phyloP scores from a whole-genome alignment of 2,329 filamentous ascomycete species.

The Penicillium crustosum region DNA sequence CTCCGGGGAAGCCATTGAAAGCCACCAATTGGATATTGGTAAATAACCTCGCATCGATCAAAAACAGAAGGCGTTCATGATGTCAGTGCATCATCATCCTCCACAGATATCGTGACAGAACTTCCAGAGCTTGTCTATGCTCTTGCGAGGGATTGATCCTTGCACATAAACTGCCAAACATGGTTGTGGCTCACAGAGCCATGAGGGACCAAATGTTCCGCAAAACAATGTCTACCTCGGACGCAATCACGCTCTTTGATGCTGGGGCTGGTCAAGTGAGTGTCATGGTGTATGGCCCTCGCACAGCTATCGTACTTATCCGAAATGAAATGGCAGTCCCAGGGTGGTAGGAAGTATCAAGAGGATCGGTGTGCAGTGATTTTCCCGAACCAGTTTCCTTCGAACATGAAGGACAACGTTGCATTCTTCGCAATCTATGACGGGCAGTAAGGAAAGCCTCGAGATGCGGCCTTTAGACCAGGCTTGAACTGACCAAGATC shows the following conservation, averaged over 20 bases:
- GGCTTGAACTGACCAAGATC: not conserved
- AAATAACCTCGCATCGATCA: not conserved
- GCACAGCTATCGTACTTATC: not conserved
- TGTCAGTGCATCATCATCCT: conserved; percentile 30
- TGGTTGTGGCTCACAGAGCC: conserved; percentile 16
- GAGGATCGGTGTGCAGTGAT: conserved; percentile 35
- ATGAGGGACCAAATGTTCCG: conserved; percentile 24
- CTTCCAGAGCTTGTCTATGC: not conserved
- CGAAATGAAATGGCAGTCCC: conserved; percentile 21
- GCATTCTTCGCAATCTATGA: conserved; percentile 38
- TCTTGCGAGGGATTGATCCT: not conserved
- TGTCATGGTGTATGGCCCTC: not conserved
- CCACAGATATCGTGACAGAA: not conserved
- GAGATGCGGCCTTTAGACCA: not conserved
- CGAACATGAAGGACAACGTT: conserved; percentile 28
- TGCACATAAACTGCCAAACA: not conserved
- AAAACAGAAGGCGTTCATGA: conserved; percentile 20
- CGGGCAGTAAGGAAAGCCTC: conserved; percentile 33
- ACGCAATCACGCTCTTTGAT: conserved; percentile 32
- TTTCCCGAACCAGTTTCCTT: conserved; percentile 33
- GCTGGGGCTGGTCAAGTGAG: conserved; percentile 33
- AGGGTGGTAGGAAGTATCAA: conserved; percentile 32
- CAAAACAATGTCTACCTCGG: conserved; percentile 26
- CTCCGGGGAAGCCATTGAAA: conserved; percentile 1
- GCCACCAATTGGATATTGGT: conserved; percentile 2